Evolutionary conservation across 257 asterid species (phyloP).

Genomic region (Thymus quinquecostatus): DNA sequence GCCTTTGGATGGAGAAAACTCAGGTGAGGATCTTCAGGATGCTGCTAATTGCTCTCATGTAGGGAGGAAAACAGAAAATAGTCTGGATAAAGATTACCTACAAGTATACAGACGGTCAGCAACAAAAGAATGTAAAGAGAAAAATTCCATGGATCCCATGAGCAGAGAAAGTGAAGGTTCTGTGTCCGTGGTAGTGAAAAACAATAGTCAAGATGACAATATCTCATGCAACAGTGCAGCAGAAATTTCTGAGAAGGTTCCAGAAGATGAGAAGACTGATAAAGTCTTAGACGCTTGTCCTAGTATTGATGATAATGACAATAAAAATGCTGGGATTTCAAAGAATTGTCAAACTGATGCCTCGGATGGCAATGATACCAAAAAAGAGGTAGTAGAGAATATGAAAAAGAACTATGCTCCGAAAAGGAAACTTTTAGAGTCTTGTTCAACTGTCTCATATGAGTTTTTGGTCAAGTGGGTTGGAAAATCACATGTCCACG

Average conservation of each 20-base stretch:
- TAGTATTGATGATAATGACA: constrained; percentile 35
- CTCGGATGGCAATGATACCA: constrained; percentile 49
- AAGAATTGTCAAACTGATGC: constrained; percentile 38
- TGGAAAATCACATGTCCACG: constrained; percentile 87
- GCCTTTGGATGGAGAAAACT: constrained; percentile 44
- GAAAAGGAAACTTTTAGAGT: constrained; percentile 45
- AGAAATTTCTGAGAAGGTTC: constrained; percentile 25
- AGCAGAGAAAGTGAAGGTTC: constrained; percentile 40
- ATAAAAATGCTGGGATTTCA: constrained; percentile 42
- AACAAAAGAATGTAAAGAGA: constrained; percentile 59
- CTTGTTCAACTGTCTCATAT: constrained; percentile 48
- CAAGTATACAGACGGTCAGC: constrained; percentile 73
- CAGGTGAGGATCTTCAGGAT: constrained; percentile 48
- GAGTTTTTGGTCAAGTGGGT: constrained; percentile 97
- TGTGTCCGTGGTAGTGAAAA: constrained; percentile 38
- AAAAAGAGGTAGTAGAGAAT: constrained; percentile 43
- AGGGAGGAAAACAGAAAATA: constrained; percentile 41
- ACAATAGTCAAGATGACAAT: constrained; percentile 40
- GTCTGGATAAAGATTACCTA: constrained; percentile 42
- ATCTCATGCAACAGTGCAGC: constrained; percentile 33
- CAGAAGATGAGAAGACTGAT: constrained; percentile 36
- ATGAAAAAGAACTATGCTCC: constrained; percentile 32
- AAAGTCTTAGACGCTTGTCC: constrained; percentile 33
- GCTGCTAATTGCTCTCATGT: constrained; percentile 48
- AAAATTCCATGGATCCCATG: constrained; percentile 38